Conservation (phyloP, 371 early-diverging fungal species). For the Sanchytrium tribonematis region DNA sequence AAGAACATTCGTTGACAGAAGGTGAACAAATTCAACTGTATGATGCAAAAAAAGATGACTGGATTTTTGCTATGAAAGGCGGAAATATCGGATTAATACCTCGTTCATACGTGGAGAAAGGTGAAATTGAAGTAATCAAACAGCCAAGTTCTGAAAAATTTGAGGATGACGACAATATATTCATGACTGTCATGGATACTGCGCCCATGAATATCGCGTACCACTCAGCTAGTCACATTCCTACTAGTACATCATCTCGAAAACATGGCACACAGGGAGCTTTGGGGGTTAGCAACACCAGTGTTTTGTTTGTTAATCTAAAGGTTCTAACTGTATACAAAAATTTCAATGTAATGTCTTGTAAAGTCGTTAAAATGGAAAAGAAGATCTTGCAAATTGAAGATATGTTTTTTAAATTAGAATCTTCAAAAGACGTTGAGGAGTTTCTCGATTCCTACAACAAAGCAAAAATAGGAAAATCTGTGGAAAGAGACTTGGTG, state of each 20-base stretch:
- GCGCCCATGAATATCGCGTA: neutral
- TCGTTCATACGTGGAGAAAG: neutral
- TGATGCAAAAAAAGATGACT: conserved; percentile 5
- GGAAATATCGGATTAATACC: neutral
- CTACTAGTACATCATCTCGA: neutral
- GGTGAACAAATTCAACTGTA: conserved; percentile 7
- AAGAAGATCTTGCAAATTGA: neutral
- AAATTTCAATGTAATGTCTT: neutral
- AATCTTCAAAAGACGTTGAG: neutral
- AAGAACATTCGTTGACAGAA: conserved; percentile 52
- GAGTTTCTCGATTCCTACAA: neutral
- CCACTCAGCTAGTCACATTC: neutral
- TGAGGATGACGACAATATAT: neutral
- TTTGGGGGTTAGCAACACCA: neutral
- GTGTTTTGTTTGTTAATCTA: neutral
- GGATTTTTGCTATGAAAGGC: neutral
- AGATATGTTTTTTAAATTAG: neutral
- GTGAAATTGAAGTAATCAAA: neutral
- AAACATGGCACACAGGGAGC: neutral
- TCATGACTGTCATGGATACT: neutral
- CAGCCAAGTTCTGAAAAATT: neutral
- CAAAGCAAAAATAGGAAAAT: neutral
- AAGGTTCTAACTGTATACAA: neutral
- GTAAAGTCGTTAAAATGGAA: neutral
- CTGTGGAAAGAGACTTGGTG: neutral